Evolutionary conservation across 495 filamentous ascomycete genomes (phyloP), one percentile per base, ranked within the genome.

Genomic region (Cercophora sp.): DNA sequence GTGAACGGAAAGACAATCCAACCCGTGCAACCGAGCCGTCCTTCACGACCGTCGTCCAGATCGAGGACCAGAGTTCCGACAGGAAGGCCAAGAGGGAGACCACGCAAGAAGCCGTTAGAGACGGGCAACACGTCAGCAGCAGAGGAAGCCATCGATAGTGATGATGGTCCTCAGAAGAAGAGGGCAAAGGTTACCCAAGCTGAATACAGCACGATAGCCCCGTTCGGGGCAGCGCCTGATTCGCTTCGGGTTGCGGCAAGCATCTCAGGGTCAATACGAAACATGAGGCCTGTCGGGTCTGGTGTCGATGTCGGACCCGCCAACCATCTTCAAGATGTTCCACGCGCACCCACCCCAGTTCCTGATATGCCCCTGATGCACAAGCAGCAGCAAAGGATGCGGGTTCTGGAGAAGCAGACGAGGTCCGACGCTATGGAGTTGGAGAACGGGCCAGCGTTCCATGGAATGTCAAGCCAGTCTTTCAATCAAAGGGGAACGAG

Each of bases 161-260:
- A 81, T 26, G 86, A 89, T 4, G 68, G 62, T 5, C 77, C 81
- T 10, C 68, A 76, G 55, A 82, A 85, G 73, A 87, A 87, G 76
- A 74, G 86, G 59, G 91, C 88, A 16, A 89, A 84, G 57, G 71
- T 86, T 20, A 86, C 78, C 20, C 81, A 84, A 62, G 81, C 85
- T 4, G 80, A 86, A 29, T 82, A 83, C 70, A 83, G 77, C 32
- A 81, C 80, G 24, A 85, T 82, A 39, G 78, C 82, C 5, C 79
- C 85, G 5, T 82, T 93, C 60, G 86, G 83, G 35, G 75, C 80
- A 23, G 83, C 82, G 40, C 79, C 84, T 16, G 87, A 89, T 31
- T 94, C 90, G 5, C 72, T 96, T n/a, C 78, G 91, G 48, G 89
- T 95, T 9, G 84, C 86, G 56, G 91, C 91, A 16, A 93, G 88